Evolutionary conservation across 2,329 filamentous ascomycete species (phyloP), one percentile per base, ranked within the genome.

Genomic region (Beauveria scarabaeidicola): DNA sequence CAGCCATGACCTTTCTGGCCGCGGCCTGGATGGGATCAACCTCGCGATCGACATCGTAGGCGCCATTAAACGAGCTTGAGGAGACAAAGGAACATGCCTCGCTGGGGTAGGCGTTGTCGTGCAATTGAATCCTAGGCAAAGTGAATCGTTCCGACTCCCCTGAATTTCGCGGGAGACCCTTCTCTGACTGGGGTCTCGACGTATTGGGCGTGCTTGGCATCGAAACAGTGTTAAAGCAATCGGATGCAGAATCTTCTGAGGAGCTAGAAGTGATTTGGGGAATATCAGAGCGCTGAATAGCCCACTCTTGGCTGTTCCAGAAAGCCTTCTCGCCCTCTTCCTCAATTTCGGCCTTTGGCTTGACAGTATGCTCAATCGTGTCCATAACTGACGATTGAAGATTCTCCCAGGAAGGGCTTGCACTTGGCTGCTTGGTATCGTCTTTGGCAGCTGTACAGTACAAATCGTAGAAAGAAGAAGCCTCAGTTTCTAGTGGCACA

Each of bases 151-250:
- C 56, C 10, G 40, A 38, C 32, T 59, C 41, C 9, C 44, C 29
- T 11, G 51, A 51, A 27, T 29, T 52, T 15, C 56, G 65, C 0
- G 68, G 65, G 19, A 71, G 61, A 1, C 68, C 69, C 63, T 69
- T 72, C 56, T 74, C 74, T 1, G 75, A 77, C 52, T 75, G 71
- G 0, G 75, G 73, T 13, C 74, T 70, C 1, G 75, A 75, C 0
- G 72, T 73, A 57, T 74, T 69, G 0, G 75, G 75, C 5, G 75
- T 77, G 58, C 73, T 73, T 19, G 70, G 66, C 8, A 64, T 64
- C 1, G 73, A 73, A 0, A 69, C 59, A 6, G 73, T 72, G 19
- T 70, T 72, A 13, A 73, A 67, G 5, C 71, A 73, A 4, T 76
- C 75, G 1, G 71, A 74, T 54, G 70, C 72, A 4, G 73, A 74